phyloP scores from a whole-genome alignment of 2,329 filamentous ascomycete genomes.

The Ceratocystis eucalypticola region DNA sequence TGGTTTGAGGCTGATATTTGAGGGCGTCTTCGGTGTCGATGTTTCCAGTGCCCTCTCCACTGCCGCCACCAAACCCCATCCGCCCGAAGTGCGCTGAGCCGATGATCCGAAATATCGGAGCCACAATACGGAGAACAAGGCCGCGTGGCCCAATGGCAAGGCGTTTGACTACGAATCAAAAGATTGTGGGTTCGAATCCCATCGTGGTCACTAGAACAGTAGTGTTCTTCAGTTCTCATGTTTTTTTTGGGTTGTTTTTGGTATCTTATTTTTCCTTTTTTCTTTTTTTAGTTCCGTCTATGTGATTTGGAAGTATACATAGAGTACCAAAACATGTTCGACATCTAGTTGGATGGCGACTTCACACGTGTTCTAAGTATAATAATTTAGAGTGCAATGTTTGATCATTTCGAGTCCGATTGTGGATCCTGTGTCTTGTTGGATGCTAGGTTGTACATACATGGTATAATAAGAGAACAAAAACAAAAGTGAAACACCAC shows the following conservation, averaged over 20 bases:
- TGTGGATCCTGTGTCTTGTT: not conserved
- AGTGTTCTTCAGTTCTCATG: not conserved
- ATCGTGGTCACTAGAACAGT: conserved; percentile 12
- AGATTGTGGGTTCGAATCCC: conserved; percentile 19
- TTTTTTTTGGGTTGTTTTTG: not conserved
- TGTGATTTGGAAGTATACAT: not conserved
- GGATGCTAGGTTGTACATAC: not conserved
- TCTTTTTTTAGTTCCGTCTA: not conserved
- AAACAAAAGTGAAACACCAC: not conserved
- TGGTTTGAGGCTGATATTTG: too few relatives aligned
- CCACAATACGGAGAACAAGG: not conserved
- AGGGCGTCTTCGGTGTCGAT: too few relatives aligned
- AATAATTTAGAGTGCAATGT: not conserved
- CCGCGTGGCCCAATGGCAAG: conserved; percentile 19
- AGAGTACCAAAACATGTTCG: too few relatives aligned
- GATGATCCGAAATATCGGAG: not conserved
- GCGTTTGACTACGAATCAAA: conserved; percentile 18
- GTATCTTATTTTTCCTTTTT: not conserved
- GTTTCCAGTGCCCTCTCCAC: too few relatives aligned
- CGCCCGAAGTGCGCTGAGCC: not conserved
- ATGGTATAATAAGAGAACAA: not conserved
- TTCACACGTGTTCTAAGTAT: not conserved
- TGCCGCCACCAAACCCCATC: too few relatives aligned
- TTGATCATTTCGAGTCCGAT: not conserved
- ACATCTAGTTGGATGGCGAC: not conserved